Percentiles rank a stretch among this genome's conserved stretches.
These are phyloP conservation scores for Asclepias syriaca DNA, from an alignment of 257 asterid genomes.

Conservation along the genomic window DNA sequence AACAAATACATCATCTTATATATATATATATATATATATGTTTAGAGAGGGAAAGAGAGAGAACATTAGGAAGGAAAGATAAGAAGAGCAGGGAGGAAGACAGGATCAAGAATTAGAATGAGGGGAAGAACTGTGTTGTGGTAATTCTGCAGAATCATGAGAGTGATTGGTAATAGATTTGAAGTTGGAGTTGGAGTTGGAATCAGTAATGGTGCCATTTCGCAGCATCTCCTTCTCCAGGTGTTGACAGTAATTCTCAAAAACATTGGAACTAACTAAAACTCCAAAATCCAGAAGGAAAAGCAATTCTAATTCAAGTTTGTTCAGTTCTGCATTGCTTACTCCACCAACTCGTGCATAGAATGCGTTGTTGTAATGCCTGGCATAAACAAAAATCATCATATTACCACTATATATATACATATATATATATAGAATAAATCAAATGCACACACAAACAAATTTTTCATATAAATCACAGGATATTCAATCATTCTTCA, in stretches of 20 bases:
- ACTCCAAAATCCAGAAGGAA: constrained; percentile 65
- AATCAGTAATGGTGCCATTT: constrained; percentile 14
- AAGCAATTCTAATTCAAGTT: constrained; percentile 68
- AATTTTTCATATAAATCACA: too few relatives aligned
- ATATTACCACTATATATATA: not conserved
- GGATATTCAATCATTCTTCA: too few relatives aligned
- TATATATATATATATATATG: too few relatives aligned
- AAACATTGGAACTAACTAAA: constrained; percentile 55
- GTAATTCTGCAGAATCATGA: constrained; percentile 52
- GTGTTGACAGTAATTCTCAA: constrained; percentile 76
- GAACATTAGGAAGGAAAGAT: not conserved
- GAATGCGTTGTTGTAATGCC: constrained; percentile 81
- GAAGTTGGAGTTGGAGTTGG: not conserved
- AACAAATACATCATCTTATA: not conserved
- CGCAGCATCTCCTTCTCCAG: constrained; percentile 69
- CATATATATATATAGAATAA: too few relatives aligned
- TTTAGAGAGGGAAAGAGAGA: not conserved
- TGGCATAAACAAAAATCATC: constrained; percentile 11
- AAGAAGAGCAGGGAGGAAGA: not conserved
- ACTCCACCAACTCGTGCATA: constrained; percentile 91
- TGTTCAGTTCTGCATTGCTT: constrained; percentile 59
- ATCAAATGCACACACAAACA: too few relatives aligned
- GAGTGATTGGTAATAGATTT: constrained; percentile 20
- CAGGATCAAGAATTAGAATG: constrained; percentile 1
- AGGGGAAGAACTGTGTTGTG: constrained; percentile 40